Base-by-base conservation (phyloP, 2,329 filamentous ascomycete species). In the Colletotrichum trifolii region DNA sequence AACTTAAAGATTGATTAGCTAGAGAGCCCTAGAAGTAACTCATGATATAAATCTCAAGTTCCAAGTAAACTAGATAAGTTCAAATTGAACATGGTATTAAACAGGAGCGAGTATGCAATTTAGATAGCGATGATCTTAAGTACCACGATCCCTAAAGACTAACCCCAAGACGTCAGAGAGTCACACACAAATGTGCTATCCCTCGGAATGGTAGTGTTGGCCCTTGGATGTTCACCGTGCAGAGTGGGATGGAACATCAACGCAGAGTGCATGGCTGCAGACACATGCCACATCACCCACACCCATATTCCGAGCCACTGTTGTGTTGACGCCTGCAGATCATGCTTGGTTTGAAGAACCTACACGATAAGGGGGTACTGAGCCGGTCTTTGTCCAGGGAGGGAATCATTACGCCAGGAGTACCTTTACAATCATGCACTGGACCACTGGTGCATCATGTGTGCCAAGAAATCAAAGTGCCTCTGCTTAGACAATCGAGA, bases 301-400 rank as follows among this genome's bases (percentile, higher is more conserved):
- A 38, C 48, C 33, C 13, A 50, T 45, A 6, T 2, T 8, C 42
- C 13, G 17, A 8, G 2, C 42, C 7, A 45, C 42, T 45, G 6
- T n/a, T 45, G 38, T 40, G 38, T 40, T 40, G 38, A 45, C 42
- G 42, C 13, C 42, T 45, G 42, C 3, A 45, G 7, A 45, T 45
- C 42, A 15, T 50, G 35, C 39, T 38, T 25, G 35, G 38, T 50
- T 50, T 50, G 35, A 50, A 50, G 35, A 50, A 50, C 35, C 13
- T 50, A 13, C 34, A 50, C 48, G 35, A 50, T 39, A 50, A 50
- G n/a, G 35, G 35, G 34, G 48, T 50, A 39, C 48, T 50, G 35
- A 38, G 33, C 48, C 6, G 13, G 33, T 50, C n/a, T 50, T 50
- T 13, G 38, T 50, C 48, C 12, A 50, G 38, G 35, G 48, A 50